These are phyloP conservation scores for Patellifolia procumbens DNA, from an alignment of 179 eudicot species.

Conservation along the genomic window DNA sequence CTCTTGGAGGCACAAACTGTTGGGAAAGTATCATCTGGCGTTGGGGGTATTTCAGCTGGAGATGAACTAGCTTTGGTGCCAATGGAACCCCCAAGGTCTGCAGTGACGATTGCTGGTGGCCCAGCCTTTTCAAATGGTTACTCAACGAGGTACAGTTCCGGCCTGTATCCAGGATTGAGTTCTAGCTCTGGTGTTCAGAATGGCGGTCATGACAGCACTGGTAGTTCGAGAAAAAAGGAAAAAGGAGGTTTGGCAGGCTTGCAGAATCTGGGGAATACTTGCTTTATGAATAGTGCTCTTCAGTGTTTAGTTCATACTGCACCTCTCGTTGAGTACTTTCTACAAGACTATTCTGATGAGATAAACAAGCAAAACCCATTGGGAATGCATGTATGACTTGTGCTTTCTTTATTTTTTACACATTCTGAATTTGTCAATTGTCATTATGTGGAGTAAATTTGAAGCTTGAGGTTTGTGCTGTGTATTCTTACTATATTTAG, in stretches of 20 bases:
- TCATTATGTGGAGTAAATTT: not conserved
- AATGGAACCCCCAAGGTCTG: conserved; percentile 75
- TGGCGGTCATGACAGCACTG: conserved; percentile 47
- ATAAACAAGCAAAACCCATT: conserved; percentile 89
- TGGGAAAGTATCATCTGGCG: conserved; percentile 39
- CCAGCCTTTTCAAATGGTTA: conserved; percentile 82
- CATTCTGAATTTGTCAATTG: conserved; percentile 6
- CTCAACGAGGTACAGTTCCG: conserved; percentile 52
- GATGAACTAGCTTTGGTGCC: conserved; percentile 87
- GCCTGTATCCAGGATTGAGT: conserved; percentile 38
- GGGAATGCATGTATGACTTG: conserved; percentile 76
- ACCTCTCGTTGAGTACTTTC: conserved; percentile 77
- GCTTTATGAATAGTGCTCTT: conserved; percentile 97
- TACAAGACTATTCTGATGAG: conserved; percentile 74
- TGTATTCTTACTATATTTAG: conserved; percentile 47
- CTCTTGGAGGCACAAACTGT: conserved; percentile 60
- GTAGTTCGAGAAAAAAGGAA: conserved; percentile 46
- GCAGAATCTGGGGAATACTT: conserved; percentile 95
- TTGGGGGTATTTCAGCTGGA: conserved; percentile 59
- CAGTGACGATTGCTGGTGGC: conserved; percentile 90
- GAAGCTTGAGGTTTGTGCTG: conserved; percentile 13
- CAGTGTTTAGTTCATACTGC: conserved; percentile 97
- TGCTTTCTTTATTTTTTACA: conserved; percentile 6
- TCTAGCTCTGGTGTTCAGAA: conserved; percentile 46
- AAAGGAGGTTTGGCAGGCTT: conserved; percentile 87